These are phyloP conservation scores for Chaetomium sp. DNA, from an alignment of 2,329 filamentous ascomycete species.

Conservation along the genomic window DNA sequence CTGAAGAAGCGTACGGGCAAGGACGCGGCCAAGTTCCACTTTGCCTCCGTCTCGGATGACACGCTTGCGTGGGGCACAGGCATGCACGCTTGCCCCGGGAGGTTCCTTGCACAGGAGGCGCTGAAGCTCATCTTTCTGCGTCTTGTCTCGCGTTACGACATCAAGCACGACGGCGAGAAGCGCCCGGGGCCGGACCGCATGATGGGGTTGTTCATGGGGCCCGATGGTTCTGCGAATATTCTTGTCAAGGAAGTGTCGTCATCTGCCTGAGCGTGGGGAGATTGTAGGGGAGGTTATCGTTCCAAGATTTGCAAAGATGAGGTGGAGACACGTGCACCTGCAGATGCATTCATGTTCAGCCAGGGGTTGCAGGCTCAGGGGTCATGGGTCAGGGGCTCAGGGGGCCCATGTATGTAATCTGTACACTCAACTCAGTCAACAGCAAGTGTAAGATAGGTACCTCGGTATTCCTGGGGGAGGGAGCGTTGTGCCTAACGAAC, in stretches of 20 bases:
- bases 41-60: not conserved
- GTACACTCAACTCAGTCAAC: too few species aligned
- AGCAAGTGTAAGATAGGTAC: too few species aligned
- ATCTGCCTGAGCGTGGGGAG: not conserved
- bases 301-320: not conserved
- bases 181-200: not conserved
- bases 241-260: not conserved
- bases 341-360: not conserved
- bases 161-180: not conserved
- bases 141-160: not conserved
- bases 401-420: not conserved
- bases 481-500: too few species aligned
- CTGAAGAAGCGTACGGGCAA: not conserved
- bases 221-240: not conserved
- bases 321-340: not conserved
- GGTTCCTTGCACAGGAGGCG: constrained; percentile 2
- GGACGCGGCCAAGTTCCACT: constrained; percentile 1
- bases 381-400: not conserved
- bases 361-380: not conserved
- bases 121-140: not conserved
- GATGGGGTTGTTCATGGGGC: not conserved
- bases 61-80: not conserved
- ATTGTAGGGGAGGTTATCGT: not conserved
- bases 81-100: not conserved
- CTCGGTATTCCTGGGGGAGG: too few species aligned